Evolutionary conservation across 2,329 filamentous ascomycete species (phyloP).

Genomic region (Nigrospora oryzae): DNA sequence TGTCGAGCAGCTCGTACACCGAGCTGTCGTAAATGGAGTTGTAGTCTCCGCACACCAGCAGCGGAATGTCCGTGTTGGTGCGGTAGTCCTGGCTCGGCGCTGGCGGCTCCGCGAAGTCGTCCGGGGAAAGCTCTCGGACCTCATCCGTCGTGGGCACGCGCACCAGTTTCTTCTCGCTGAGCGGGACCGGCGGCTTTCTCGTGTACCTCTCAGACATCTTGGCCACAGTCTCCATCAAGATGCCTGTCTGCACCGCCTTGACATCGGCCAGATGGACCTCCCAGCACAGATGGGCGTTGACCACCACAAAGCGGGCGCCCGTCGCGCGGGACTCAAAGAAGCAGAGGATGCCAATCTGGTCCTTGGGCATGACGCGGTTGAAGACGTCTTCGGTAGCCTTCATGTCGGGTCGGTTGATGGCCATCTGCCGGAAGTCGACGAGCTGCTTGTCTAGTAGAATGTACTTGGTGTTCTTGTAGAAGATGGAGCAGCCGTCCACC

Average conservation of each 20-base stretch:
- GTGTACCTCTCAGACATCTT: conserved; percentile 82
- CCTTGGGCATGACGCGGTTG: conserved; percentile 96
- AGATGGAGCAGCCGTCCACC: conserved; percentile 96
- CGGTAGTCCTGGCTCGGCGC: conserved; percentile 81
- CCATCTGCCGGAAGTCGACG: conserved; percentile 83
- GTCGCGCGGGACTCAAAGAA: conserved; percentile 90
- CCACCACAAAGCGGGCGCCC: conserved; percentile 84
- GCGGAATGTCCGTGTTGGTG: conserved; percentile 77
- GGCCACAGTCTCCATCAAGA: conserved; percentile 85
- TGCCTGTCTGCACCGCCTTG: conserved; percentile 92
- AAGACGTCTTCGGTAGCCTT: conserved; percentile 97
- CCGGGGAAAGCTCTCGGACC: conserved; percentile 36
- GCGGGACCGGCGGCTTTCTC: conserved; percentile 55
- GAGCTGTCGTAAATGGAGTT: conserved; percentile 84
- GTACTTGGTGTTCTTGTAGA: conserved; percentile 93
- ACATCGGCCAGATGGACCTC: conserved; percentile 86
- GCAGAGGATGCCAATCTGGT: conserved; percentile 87
- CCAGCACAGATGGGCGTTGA: conserved; percentile 94
- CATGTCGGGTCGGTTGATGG: conserved; percentile 92
- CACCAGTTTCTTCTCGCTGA: conserved; percentile 69
- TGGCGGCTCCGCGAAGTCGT: conserved; percentile 50
- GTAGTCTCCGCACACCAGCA: conserved; percentile 91
- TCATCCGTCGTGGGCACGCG: conserved; percentile 34
- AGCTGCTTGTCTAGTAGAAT: conserved; percentile 90
- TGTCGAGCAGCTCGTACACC: conserved; percentile 82